phyloP scores from a whole-genome alignment of 2,329 filamentous ascomycete species.

The Ophidiomyces ophidiicola region DNA sequence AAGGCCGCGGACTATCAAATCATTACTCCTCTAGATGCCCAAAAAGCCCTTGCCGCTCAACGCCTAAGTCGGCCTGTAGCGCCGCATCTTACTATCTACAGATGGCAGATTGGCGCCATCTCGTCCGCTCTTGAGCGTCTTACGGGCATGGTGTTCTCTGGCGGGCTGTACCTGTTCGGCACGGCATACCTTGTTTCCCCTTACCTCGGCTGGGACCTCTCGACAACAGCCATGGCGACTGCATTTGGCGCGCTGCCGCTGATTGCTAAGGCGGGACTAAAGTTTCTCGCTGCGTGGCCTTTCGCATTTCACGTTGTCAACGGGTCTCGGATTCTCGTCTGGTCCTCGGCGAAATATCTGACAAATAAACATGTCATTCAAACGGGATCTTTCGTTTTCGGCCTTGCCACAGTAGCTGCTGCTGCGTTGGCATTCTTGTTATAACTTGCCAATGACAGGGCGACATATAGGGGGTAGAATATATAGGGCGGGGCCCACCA shows the following conservation, averaged over 20 bases:
- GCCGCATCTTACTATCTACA: conserved; percentile 78
- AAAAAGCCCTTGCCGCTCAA: conserved; percentile 58
- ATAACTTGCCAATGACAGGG: no score
- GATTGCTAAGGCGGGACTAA: conserved; percentile 46
- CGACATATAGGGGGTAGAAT: no score
- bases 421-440: no score
- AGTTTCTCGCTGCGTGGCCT: conserved; percentile 47
- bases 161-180: conserved; percentile 66
- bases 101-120: conserved; percentile 73
- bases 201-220: conserved; percentile 57
- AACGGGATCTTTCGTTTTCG: conserved; percentile 53
- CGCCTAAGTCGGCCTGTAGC: conserved; percentile 68
- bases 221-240: conserved; percentile 50
- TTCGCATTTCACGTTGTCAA: conserved; percentile 58
- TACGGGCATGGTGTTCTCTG: conserved; percentile 61
- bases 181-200: conserved; percentile 69
- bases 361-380: conserved; percentile 51
- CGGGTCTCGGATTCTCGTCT: conserved; percentile 57
- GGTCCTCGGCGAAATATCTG: conserved; percentile 52
- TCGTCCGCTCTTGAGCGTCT: conserved; percentile 65
- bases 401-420: conserved; percentile 29
- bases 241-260: conserved; percentile 51
- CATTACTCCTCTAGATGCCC: conserved; percentile 6
- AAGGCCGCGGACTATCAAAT: no score
- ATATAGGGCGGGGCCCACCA: no score